Evolutionary conservation across 108 stramenopile species (phyloP), one percentile per base, ranked within the genome.

Genomic region (Pseudonitzschia delicatissima): DNA sequence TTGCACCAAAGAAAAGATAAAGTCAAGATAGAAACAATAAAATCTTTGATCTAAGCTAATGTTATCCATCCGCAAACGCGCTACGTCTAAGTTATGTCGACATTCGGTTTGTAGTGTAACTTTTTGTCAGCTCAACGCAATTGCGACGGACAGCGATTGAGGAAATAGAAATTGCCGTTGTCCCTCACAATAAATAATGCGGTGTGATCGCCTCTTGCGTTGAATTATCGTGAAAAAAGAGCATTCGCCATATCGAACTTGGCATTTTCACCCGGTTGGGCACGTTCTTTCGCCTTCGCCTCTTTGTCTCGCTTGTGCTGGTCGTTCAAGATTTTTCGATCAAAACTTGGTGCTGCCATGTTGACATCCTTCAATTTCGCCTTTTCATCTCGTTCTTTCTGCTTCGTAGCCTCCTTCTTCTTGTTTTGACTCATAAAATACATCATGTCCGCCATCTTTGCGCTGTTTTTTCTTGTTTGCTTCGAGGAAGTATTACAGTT

Each of bases 401-500:
- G 65, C 27, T 74, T 74, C 18, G 36, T 36, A 28, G 66, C 73
- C 36, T 74, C 73, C 60, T 62, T 71, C 23, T 71, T 64, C 73
- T 74, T 74, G 59, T 74, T 74, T 40, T 74, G 73, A 6, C 49
- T 34, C 73, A 74, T 74, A 67, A 74, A 74, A 53, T 74, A 74
- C 66, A 74, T 67, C 69, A 72, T 72, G 40, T 72, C 71, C 2
- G 69, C 69, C 71, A 71, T 71, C 58, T 59, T 69, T 23, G 20
- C 21, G 4, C 7, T 1, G 23, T 23, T 51, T 7, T 51, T 7
- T 51, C 4, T 26, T 51, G 3, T 23, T 28, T 5, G 5, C 50
- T 51, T 42, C 40, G 11, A 15, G 40, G 13, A 42, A 42, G 40
- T n/a, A n/a, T n/a, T n/a, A n/a, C n/a, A n/a, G n/a, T n/a, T n/a